Evolutionary conservation across 306 rosid species (phyloP).

Genomic region (Trifolium subterraneum): DNA sequence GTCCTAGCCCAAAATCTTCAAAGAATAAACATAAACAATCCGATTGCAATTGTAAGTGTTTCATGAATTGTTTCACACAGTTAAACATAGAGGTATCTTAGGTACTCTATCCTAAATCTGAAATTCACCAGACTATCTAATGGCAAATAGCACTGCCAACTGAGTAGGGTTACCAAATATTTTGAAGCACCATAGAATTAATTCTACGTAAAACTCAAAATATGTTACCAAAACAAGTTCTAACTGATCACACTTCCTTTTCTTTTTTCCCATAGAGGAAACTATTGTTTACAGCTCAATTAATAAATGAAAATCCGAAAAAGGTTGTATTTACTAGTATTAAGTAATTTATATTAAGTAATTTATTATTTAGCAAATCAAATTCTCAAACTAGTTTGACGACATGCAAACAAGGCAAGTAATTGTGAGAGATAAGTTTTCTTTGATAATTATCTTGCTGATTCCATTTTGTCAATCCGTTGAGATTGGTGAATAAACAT

Average conservation of each 20-base stretch:
- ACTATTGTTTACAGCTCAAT: slow-evolving; percentile 8
- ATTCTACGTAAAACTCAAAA: slow-evolving; percentile 21
- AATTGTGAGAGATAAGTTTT: slow-evolving; percentile 10
- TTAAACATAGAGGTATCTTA: slow-evolving; percentile 33
- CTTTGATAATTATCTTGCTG: slow-evolving; percentile 16
- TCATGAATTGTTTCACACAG: slow-evolving; percentile 19
- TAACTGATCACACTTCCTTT: slow-evolving; percentile 24
- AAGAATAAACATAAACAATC: not conserved
- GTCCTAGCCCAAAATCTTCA: slow-evolving; percentile 23
- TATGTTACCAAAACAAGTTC: slow-evolving; percentile 14
- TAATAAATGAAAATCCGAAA: not conserved
- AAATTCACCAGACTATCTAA: slow-evolving; percentile 32
- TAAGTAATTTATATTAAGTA: slow-evolving; percentile 1
- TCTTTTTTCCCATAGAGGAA: slow-evolving; percentile 31
- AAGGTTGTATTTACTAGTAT: slow-evolving; percentile 3
- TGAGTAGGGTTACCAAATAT: slow-evolving; percentile 23
- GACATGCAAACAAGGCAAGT: slow-evolving; percentile 8
- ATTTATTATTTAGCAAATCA: not conserved
- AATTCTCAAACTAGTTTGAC: slow-evolving; percentile 27
- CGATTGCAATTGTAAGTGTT: slow-evolving; percentile 3
- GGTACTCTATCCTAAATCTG: slow-evolving; percentile 13
- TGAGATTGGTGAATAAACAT: slow-evolving; percentile 4
- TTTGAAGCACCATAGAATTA: slow-evolving; percentile 13
- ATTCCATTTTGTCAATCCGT: slow-evolving; percentile 9
- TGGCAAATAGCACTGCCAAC: slow-evolving; percentile 25